phyloP scores from a whole-genome alignment of 2,329 filamentous ascomycete species.

The Diaporthe longicolla region DNA sequence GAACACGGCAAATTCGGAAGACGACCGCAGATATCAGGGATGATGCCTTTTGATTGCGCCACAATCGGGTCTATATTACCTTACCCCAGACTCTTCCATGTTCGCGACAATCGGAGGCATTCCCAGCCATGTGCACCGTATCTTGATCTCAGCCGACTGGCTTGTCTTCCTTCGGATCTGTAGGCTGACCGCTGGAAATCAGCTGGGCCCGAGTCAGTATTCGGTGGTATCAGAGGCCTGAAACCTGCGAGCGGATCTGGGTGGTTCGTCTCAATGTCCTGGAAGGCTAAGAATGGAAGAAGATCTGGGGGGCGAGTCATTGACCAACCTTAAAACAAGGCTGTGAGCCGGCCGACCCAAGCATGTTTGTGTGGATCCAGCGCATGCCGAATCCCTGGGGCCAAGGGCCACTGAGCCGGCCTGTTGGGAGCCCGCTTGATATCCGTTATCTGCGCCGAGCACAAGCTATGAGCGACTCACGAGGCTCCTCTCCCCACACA shows the following conservation, averaged over 20 bases:
- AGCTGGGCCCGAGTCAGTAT: constrained; percentile 17
- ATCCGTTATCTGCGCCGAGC: constrained; percentile 14
- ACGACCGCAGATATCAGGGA: not conserved
- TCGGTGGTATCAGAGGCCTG: constrained; percentile 20
- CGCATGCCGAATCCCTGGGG: not conserved
- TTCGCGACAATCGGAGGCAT: constrained; percentile 9
- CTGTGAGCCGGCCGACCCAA: constrained; percentile 19
- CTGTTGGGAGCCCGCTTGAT: constrained; percentile 16
- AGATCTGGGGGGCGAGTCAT: constrained; percentile 33
- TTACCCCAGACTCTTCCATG: constrained; percentile 30
- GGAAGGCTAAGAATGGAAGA: constrained; percentile 26
- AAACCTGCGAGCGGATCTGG: constrained; percentile 26
- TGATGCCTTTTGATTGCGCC: constrained; percentile 11
- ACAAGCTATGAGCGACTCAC: constrained; percentile 23
- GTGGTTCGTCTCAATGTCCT: constrained; percentile 30
- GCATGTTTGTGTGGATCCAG: not conserved
- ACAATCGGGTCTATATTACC: not conserved
- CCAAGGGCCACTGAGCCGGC: constrained; percentile 9
- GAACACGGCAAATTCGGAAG: constrained; percentile 7
- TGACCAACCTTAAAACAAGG: constrained; percentile 31
- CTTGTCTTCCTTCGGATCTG: not conserved
- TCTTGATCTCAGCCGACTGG: constrained; percentile 3
- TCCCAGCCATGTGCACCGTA: constrained; percentile 12
- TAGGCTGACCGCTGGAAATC: not conserved
- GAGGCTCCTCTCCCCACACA: constrained; percentile 19